These are phyloP conservation scores for Nakazawaea ernobii DNA, from an alignment of 805 yeast genomes.

Conservation along the genomic window DNA sequence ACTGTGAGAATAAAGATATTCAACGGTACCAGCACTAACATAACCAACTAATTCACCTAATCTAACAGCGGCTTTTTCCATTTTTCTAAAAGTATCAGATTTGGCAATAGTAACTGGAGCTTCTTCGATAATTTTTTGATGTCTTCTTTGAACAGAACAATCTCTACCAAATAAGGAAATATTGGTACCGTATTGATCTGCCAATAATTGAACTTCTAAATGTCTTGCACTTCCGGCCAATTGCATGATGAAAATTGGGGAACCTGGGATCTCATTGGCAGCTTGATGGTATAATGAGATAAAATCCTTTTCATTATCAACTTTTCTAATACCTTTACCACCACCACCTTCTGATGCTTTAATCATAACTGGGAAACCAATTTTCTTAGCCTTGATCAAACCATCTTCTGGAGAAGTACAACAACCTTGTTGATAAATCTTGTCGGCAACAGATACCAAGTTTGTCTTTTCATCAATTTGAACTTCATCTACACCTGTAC, in stretches of 20 bases:
- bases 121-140: slow-evolving; percentile 97
- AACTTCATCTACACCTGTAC: slow-evolving; percentile 91
- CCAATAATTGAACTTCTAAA: slow-evolving; percentile 94
- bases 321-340: slow-evolving; percentile 99
- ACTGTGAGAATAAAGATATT: slow-evolving; percentile 88
- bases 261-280: slow-evolving; percentile 96
- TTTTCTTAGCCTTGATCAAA: slow-evolving; percentile 70
- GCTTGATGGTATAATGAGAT: slow-evolving; percentile 81
- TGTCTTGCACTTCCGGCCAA: slow-evolving; percentile 97
- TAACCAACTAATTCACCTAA: slow-evolving; percentile 95
- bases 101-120: slow-evolving; percentile 97
- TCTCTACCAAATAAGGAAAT: slow-evolving; percentile 97
- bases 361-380: slow-evolving; percentile 98
- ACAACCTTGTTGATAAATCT: slow-evolving; percentile 83
- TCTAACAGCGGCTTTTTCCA: slow-evolving; percentile 98
- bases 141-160: slow-evolving; percentile 99
- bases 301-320: slow-evolving; percentile 78
- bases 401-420: slow-evolving; percentile 86
- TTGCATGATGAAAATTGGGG: slow-evolving; percentile 97
- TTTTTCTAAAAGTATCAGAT: slow-evolving; percentile 73
- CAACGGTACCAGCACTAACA: slow-evolving; percentile 99
- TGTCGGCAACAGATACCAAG: slow-evolving; percentile 85
- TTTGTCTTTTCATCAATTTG: slow-evolving; percentile 59
- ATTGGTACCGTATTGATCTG: slow-evolving; percentile 97
- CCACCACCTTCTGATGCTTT: slow-evolving; percentile 99